Base-by-base conservation (phyloP, 1,139 yeast species). In the Blastobotrys indianensis region DNA sequence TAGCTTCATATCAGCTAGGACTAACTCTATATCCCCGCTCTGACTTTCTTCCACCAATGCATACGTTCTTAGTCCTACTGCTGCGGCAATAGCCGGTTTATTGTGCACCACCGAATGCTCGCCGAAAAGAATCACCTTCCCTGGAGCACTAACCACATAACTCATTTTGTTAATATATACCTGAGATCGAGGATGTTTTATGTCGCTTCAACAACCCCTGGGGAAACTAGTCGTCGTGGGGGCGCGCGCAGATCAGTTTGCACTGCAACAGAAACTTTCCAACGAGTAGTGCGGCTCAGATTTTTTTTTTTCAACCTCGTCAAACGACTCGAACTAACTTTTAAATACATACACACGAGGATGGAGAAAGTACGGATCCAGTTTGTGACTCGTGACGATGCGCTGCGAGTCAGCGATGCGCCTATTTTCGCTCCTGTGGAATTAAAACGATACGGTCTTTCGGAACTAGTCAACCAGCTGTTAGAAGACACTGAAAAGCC, bases 61-160 rank as follows among this genome's bases (percentile, higher is more conserved):
- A 58, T 85, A 92, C 0, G 97, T 86, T 58, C 97, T 72, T 46
- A 87, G 70, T 20, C 88, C 81, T 17, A 87, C 73, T 0, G 95
- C 90, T 0, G 95, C 95, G 0, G 96, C 95, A 47, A 87, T 85
- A 23, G 95, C 95, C 0, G 95, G 94, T 67, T 85, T 85, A 45
- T 86, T 82, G 62, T 85, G 86, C 1, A 92, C 99, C 2, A 94
- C 97, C 2, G 97, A 86, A 62, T 92, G 99, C 62, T 92, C 98
- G 20, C 99, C 99, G 62, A 88, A 94, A 39, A 94, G 75, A 56
- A 92, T 94, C 37, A 88, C 95, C 62, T 94, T 92, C 6, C 97
- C 99, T 0, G 99, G 98, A 1, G 99, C 94, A 31, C 46, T 44
- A 11, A 40, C 42, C 25, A 35, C 37, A 36, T 39, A 44, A 10